Conservation (phyloP, 2,329 filamentous ascomycete species). For the Fusarium sp. region DNA sequence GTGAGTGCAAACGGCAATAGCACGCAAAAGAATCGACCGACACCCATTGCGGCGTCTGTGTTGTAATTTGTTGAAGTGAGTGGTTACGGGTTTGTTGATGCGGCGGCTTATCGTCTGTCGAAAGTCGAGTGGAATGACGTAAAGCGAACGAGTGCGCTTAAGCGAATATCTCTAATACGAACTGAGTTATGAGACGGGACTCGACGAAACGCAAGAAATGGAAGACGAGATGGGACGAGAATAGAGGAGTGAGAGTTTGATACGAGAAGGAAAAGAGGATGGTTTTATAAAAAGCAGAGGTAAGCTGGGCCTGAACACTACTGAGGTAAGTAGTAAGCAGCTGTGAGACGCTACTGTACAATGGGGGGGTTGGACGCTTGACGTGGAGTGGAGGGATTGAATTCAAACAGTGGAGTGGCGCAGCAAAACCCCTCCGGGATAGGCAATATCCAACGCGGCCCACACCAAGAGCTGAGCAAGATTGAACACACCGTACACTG, state of each 20-base stretch:
- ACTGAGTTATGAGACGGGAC: slow-evolving; percentile 2
- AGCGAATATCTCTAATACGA: slow-evolving; percentile 29
- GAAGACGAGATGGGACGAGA: slow-evolving; percentile 16
- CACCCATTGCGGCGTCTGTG: slow-evolving; percentile 58
- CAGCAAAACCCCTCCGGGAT: slow-evolving; percentile 20
- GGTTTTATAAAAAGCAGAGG: slow-evolving; percentile 40
- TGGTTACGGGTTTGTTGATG: slow-evolving; percentile 12
- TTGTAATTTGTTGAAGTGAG: background rate
- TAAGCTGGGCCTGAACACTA: slow-evolving; percentile 5
- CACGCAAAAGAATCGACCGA: slow-evolving; percentile 86
- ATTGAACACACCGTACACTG: slow-evolving; percentile 2
- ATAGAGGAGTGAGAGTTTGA: slow-evolving; percentile 3
- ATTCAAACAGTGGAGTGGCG: slow-evolving; percentile 23
- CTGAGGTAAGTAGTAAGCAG: slow-evolving; percentile 17
- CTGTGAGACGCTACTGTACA: background rate
- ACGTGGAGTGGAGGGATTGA: slow-evolving; percentile 20
- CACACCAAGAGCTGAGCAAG: background rate
- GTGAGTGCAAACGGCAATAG: slow-evolving; percentile 85
- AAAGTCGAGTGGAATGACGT: slow-evolving; percentile 39
- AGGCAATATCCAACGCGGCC: slow-evolving; percentile 16
- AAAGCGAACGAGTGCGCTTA: slow-evolving; percentile 28
- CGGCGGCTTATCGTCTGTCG: slow-evolving; percentile 17
- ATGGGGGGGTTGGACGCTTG: slow-evolving; percentile 28
- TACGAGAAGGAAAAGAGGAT: slow-evolving; percentile 21
- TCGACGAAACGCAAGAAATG: slow-evolving; percentile 15